Evolutionary conservation across 73 alveolate species (phyloP).

Genomic region (Loxodes magnus): DNA sequence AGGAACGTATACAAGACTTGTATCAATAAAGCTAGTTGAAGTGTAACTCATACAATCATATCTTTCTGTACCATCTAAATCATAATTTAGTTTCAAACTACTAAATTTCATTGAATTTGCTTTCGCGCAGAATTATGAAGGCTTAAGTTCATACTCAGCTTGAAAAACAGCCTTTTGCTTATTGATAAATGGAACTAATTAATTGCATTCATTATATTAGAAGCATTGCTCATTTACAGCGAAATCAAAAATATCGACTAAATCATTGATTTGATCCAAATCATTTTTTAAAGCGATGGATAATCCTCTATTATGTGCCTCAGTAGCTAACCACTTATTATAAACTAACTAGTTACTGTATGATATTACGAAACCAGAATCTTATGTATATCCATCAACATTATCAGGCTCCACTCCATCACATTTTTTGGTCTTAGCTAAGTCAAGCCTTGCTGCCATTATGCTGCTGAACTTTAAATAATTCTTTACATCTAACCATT

Average conservation of each 20-base stretch:
- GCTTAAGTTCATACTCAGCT: background rate
- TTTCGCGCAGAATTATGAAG: background rate
- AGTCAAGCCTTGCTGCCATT: constrained; percentile 10
- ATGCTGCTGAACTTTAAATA: too few relatives aligned
- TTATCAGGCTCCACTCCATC: constrained; percentile 7
- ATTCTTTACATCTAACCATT: constrained; percentile 2
- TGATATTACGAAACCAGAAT: constrained; percentile 2
- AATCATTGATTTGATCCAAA: background rate
- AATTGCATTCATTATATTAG: background rate
- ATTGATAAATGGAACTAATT: background rate
- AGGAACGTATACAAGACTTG: background rate
- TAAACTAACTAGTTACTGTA: background rate
- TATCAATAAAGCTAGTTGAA: background rate
- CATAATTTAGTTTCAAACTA: background rate
- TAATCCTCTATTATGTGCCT: constrained; percentile 1
- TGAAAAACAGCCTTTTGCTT: constrained; percentile 7
- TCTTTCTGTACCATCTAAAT: constrained; percentile 1
- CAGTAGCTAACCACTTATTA: background rate
- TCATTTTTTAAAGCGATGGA: background rate
- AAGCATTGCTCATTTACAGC: background rate
- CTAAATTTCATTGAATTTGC: constrained; percentile 3
- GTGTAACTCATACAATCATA: background rate
- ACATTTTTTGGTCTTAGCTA: background rate
- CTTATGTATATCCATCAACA: background rate
- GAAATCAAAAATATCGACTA: constrained; percentile 1